Evolutionary conservation across 345 rosid species (phyloP).

Genomic region (Tarenaya hassleriana): DNA sequence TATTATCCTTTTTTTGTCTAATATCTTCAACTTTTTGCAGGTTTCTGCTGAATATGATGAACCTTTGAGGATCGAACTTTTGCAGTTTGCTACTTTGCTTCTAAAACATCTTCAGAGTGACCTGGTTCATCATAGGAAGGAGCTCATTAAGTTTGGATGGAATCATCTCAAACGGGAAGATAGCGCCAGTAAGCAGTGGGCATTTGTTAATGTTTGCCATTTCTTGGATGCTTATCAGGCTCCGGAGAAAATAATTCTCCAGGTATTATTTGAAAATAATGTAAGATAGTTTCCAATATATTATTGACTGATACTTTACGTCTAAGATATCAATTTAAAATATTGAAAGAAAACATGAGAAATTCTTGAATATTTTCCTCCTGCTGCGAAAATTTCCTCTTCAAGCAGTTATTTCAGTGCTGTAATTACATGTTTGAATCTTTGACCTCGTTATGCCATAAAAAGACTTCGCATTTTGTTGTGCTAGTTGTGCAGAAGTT

Average conservation of each 20-base stretch:
- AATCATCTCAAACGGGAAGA: slow-evolving; percentile 99
- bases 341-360: too few species aligned
- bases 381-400: too few species aligned
- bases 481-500: too few species aligned
- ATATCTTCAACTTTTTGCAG: slow-evolving; percentile 32
- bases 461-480: too few species aligned
- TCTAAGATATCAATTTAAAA: too few species aligned
- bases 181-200: slow-evolving; percentile 99
- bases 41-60: slow-evolving; percentile 98
- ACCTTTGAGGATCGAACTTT: slow-evolving; percentile 92
- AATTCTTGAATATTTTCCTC: not conserved
- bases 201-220: slow-evolving; percentile 98
- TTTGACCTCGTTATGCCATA: too few species aligned
- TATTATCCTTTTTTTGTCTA: slow-evolving; percentile 14
- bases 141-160: slow-evolving; percentile 98
- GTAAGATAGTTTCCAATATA: too few species aligned
- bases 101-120: slow-evolving; percentile 92
- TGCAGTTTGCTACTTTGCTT: slow-evolving; percentile 95
- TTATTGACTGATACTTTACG: too few species aligned
- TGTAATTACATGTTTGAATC: too few species aligned
- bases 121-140: slow-evolving; percentile 96
- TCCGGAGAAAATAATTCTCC: slow-evolving; percentile 96
- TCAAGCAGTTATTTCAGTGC: too few species aligned
- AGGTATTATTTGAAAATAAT: slow-evolving; percentile 42
- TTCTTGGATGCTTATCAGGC: slow-evolving; percentile 99